Conservation (phyloP, 2,329 filamentous ascomycete genomes). For the Neoarthrinium moseri region DNA sequence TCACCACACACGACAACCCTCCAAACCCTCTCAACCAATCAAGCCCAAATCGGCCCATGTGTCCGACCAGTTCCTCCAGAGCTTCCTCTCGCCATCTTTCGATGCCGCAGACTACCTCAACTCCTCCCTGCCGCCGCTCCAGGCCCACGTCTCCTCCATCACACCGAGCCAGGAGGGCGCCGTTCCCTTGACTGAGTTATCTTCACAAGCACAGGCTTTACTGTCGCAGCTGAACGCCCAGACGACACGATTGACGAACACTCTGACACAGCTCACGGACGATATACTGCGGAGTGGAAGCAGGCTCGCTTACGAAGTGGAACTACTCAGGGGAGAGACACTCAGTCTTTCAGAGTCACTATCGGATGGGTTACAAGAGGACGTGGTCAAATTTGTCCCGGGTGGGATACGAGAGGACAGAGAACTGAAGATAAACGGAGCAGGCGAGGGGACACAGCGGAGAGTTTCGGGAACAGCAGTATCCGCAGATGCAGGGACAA, state of each 20-base stretch:
- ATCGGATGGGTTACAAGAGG: conserved; percentile 67
- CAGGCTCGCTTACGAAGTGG: conserved; percentile 89
- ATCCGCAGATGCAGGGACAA: conserved; percentile 11
- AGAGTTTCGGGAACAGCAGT: conserved; percentile 19
- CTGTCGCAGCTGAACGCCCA: conserved; percentile 86
- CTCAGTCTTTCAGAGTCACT: conserved; percentile 77
- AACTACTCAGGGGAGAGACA: conserved; percentile 86
- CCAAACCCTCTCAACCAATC: conserved; percentile 28
- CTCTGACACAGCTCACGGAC: conserved; percentile 86
- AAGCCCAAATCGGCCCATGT: conserved; percentile 61
- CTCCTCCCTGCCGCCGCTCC: conserved; percentile 68
- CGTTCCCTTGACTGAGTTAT: conserved; percentile 72
- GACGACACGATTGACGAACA: conserved; percentile 76
- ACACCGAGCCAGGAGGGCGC: conserved; percentile 31
- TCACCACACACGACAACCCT: conserved; percentile 39
- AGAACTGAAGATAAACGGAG: conserved; percentile 19
- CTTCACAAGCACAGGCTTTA: conserved; percentile 77
- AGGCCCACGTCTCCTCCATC: conserved; percentile 34
- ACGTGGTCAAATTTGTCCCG: conserved; percentile 72
- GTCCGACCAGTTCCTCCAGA: conserved; percentile 68
- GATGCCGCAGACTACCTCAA: conserved; percentile 87
- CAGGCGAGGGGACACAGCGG: conserved; percentile 14
- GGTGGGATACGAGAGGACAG: conserved; percentile 38
- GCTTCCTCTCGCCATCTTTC: conserved; percentile 75
- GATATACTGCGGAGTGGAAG: conserved; percentile 90